Evolutionary conservation across 352 stramenopile species (phyloP).

Genomic region (Saprolegnia diclina): DNA sequence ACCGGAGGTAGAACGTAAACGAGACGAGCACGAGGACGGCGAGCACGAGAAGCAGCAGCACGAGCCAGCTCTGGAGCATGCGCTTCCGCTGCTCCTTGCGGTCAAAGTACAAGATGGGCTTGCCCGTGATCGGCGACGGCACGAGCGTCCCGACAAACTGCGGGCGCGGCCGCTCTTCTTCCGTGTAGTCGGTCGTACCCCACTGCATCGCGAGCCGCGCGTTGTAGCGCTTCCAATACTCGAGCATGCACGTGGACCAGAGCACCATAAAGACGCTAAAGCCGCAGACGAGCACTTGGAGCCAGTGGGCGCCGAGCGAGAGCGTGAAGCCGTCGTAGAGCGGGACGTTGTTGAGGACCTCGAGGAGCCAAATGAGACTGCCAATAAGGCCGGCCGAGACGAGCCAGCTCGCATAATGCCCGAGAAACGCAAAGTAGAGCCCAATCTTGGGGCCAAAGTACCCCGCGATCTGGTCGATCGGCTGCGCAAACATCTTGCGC

Average conservation of each 20-base stretch:
- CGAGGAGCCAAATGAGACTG: slow-evolving; percentile 78
- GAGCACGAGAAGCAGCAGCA: slow-evolving; percentile 73
- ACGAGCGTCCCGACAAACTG: slow-evolving; percentile 77
- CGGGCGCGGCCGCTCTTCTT: slow-evolving; percentile 60
- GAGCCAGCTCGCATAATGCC: slow-evolving; percentile 94
- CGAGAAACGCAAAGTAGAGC: slow-evolving; percentile 97
- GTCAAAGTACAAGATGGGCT: slow-evolving; percentile 62
- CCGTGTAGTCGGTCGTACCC: slow-evolving; percentile 76
- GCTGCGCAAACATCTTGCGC: slow-evolving; percentile 64
- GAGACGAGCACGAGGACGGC: slow-evolving; percentile 69
- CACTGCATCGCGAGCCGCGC: slow-evolving; percentile 73
- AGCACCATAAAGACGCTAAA: slow-evolving; percentile 87
- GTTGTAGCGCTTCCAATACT: slow-evolving; percentile 86
- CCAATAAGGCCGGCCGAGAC: slow-evolving; percentile 89
- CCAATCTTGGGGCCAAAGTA: slow-evolving; percentile 90
- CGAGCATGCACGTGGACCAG: slow-evolving; percentile 86
- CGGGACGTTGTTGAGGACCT: slow-evolving; percentile 42
- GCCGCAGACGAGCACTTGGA: slow-evolving; percentile 67
- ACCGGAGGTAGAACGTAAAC: slow-evolving; percentile 72
- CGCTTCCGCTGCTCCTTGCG: slow-evolving; percentile 65
- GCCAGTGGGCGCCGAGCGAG: slow-evolving; percentile 77
- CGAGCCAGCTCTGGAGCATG: slow-evolving; percentile 65
- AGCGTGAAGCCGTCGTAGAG: slow-evolving; percentile 38
- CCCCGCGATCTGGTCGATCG: slow-evolving; percentile 69
- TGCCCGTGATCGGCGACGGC: slow-evolving; percentile 64